A percentile compares a stretch with the other conserved stretches of the same genome.
Evolutionary conservation across 208 protist genomes (phyloP).

Genomic region (Trypanosoma rangeli): DNA sequence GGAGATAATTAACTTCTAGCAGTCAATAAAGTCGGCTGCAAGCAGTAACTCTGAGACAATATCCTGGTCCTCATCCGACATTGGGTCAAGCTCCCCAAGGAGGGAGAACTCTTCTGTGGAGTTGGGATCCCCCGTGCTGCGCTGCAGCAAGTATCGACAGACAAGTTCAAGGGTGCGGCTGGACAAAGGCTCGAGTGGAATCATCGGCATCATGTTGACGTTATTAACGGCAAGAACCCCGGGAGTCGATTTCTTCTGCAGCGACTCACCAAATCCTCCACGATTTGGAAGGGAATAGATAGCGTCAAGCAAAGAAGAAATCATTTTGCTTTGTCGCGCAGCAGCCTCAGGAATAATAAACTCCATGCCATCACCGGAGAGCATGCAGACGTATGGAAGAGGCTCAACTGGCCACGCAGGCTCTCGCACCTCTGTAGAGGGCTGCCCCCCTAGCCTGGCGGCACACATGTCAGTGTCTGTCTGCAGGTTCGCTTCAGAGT

Average conservation of each 20-base stretch:
- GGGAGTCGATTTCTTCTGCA: not conserved
- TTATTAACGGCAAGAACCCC: conserved; percentile 19
- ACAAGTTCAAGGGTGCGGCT: conserved; percentile 23
- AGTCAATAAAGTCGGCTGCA: conserved; percentile 36
- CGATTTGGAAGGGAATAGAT: conserved; percentile 26
- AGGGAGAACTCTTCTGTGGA: conserved; percentile 29
- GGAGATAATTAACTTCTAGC: conserved; percentile 1
- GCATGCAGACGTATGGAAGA: conserved; percentile 50
- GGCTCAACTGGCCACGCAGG: not conserved
- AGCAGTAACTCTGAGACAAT: conserved; percentile 28
- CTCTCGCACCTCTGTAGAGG: not conserved
- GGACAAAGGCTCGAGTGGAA: conserved; percentile 21
- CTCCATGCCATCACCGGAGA: conserved; percentile 39
- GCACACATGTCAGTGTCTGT: not conserved
- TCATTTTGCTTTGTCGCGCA: conserved; percentile 45
- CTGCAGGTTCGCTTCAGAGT: not conserved
- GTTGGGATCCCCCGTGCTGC: conserved; percentile 18
- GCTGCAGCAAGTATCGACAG: conserved; percentile 29
- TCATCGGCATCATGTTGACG: conserved; percentile 28
- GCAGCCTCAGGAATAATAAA: conserved; percentile 62
- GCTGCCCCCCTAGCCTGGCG: not conserved
- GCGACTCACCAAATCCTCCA: conserved; percentile 22
- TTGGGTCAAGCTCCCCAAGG: conserved; percentile 26
- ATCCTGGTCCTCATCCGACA: conserved; percentile 28
- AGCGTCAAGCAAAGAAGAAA: conserved; percentile 59